A percentile compares a stretch with the other conserved stretches of the same genome.
These are phyloP conservation scores for Kalmanozyma brasiliensis DNA, from an alignment of 1,284 basidiomycete species.

Conservation along the genomic window DNA sequence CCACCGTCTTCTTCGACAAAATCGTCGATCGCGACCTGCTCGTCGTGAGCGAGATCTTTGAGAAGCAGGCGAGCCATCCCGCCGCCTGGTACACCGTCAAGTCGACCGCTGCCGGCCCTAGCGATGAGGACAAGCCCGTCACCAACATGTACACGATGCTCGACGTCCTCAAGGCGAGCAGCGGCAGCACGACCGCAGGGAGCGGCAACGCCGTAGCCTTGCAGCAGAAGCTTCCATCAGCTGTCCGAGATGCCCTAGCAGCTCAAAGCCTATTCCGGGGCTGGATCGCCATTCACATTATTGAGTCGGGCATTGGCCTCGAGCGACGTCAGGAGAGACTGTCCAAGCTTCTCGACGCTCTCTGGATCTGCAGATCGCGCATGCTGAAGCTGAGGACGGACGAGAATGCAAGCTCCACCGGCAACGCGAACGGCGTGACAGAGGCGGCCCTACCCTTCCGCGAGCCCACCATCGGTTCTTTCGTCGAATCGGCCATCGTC, in stretches of 20 bases:
- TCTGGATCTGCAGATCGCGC: conserved; percentile 60
- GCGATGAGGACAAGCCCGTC: conserved; percentile 51
- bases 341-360: conserved; percentile 59
- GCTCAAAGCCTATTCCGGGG: conserved; percentile 58
- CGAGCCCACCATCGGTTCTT: conserved; percentile 59
- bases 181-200: not conserved
- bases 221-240: conserved; percentile 50
- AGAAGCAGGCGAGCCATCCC: conserved; percentile 45
- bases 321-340: conserved; percentile 53
- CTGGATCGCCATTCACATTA: conserved; percentile 63
- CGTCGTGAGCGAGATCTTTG: conserved; percentile 57
- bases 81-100: conserved; percentile 56
- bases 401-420: conserved; percentile 10
- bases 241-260: conserved; percentile 56
- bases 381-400: conserved; percentile 48
- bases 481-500: conserved; percentile 62
- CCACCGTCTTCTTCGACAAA: conserved; percentile 61
- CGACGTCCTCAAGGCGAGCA: conserved; percentile 38
- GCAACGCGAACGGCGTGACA: conserved; percentile 3
- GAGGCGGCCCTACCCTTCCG: conserved; percentile 46
- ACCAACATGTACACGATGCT: conserved; percentile 62
- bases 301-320: conserved; percentile 60
- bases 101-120: conserved; percentile 9
- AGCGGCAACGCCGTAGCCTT: conserved; percentile 21
- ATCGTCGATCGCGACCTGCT: conserved; percentile 59